Percentiles rank a stretch among this genome's conserved stretches.
These are phyloP conservation scores for Diaporthe caulivora DNA, from an alignment of 2,329 filamentous ascomycete genomes.

Conservation along the genomic window DNA sequence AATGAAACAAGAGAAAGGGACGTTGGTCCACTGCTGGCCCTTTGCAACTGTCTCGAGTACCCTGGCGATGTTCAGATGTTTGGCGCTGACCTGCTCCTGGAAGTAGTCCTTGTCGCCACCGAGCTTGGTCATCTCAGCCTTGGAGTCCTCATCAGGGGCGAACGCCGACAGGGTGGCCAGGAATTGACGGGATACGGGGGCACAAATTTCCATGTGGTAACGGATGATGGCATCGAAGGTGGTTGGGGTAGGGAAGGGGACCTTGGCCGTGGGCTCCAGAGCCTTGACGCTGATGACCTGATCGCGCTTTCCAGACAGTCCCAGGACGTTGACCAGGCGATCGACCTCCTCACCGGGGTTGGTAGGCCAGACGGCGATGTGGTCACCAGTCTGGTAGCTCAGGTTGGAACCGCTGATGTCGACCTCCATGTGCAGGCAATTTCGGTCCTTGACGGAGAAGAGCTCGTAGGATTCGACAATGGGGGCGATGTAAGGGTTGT, in stretches of 20 bases:
- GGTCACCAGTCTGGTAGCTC: constrained; percentile 95
- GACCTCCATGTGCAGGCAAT: constrained; percentile 97
- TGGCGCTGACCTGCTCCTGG: constrained; percentile 83
- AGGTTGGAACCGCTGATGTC: constrained; percentile 91
- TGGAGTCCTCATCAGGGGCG: constrained; percentile 84
- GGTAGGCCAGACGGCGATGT: constrained; percentile 97
- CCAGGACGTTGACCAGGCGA: constrained; percentile 84
- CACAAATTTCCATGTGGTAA: constrained; percentile 97
- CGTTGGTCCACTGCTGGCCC: constrained; percentile 81
- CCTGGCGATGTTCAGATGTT: constrained; percentile 91
- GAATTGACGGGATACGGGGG: constrained; percentile 96
- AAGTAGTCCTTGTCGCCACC: constrained; percentile 97
- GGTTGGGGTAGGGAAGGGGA: constrained; percentile 96
- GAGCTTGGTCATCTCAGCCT: constrained; percentile 88
- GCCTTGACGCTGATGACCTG: constrained; percentile 89
- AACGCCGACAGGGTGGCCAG: constrained; percentile 89
- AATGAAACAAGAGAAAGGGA: constrained; percentile 95
- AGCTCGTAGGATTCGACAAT: constrained; percentile 92
- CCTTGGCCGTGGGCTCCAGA: constrained; percentile 94
- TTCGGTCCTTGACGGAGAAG: constrained; percentile 89
- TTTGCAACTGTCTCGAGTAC: constrained; percentile 80
- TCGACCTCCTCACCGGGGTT: constrained; percentile 95
- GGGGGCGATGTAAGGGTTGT: constrained; percentile 97
- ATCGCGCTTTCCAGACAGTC: constrained; percentile 81
- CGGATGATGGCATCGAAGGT: constrained; percentile 94